Evolutionary conservation across 305 asterid genomes (phyloP).

Genomic region (Rubia tinctorum): DNA sequence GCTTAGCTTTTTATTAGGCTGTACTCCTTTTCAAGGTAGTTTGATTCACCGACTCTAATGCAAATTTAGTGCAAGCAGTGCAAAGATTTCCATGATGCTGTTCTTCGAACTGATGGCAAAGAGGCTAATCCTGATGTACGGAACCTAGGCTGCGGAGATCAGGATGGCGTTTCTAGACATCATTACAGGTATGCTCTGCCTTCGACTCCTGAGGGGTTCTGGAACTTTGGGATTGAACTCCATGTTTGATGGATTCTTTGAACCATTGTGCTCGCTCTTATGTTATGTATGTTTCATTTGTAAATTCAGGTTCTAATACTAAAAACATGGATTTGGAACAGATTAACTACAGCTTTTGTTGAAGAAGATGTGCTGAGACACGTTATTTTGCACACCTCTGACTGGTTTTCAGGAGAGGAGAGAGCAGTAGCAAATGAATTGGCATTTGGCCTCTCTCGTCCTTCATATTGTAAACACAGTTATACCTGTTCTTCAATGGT

Average conservation of each 20-base stretch:
- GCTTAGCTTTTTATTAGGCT: background rate
- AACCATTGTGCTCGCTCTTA: background rate
- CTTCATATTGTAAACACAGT: no score
- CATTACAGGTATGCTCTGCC: conserved; percentile 43
- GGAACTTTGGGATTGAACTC: conserved; percentile 39
- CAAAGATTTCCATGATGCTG: conserved; percentile 89
- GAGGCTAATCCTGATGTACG: conserved; percentile 35
- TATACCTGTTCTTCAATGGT: no score
- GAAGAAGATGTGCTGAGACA: no score
- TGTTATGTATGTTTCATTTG: no score
- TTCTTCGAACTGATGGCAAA: conserved; percentile 51
- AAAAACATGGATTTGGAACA: no score
- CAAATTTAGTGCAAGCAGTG: conserved; percentile 29
- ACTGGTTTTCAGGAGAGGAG: no score
- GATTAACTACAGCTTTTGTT: no score
- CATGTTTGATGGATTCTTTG: conserved; percentile 12
- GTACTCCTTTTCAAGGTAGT: background rate
- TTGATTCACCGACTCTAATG: conserved; percentile 12
- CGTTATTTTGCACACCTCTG: no score
- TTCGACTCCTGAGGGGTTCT: conserved; percentile 10
- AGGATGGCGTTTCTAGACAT: conserved; percentile 92
- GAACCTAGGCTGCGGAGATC: conserved; percentile 77
- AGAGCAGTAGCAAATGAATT: no score
- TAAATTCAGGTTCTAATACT: no score
- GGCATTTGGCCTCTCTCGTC: no score